Evolutionary conservation across 805 yeast genomes (phyloP), one percentile per base, ranked within the genome.

Genomic region (Lachancea waltii): DNA sequence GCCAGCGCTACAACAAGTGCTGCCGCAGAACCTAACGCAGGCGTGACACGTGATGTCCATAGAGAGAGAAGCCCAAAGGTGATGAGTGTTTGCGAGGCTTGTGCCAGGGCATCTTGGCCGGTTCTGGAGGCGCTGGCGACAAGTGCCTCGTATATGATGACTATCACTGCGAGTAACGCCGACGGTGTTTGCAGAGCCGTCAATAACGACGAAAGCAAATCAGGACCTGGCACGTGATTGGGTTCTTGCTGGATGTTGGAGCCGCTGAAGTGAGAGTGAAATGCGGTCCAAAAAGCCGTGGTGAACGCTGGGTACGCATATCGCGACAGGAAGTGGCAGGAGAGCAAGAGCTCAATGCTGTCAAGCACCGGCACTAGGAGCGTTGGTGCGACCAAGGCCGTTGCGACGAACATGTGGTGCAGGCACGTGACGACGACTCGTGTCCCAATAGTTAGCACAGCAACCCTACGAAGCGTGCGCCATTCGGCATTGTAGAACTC

Each of bases 261-360:
- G 7, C 13, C 26, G 13, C 13, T 23, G 26, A 27, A 27, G 9
- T 16, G 13, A 9, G 32, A 29, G 21, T 23, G 22, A 17, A 33
- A 33, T 17, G 15, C 25, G 10, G 30, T 5, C 39, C 39, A 35
- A 18, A 35, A 35, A 5, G 32, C 26, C 17, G 18, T 16, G 14
- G 8, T 16, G 15, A 35, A 29, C 14, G 20, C 26, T 14, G 33
- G 21, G 10, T 19, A 29, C n/a, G 23, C 29, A 21, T 13, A 29
- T 11, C 34, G 27, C 28, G 30, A 20, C 19, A 29, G 15, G 17
- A 19, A 21, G 17, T 20, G 21, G 22, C 34, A 29, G 11, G 36
- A 7, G 4, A 33, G 30, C 29, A 26, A 25, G 4, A 13, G 23
- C 11, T 33, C 29, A 14, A 33, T 11, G 14, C 30, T 21, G 15